Evolutionary conservation across 129 eudicot species (phyloP), one percentile per base, ranked within the genome.

Genomic region (Escallonia rubra): DNA sequence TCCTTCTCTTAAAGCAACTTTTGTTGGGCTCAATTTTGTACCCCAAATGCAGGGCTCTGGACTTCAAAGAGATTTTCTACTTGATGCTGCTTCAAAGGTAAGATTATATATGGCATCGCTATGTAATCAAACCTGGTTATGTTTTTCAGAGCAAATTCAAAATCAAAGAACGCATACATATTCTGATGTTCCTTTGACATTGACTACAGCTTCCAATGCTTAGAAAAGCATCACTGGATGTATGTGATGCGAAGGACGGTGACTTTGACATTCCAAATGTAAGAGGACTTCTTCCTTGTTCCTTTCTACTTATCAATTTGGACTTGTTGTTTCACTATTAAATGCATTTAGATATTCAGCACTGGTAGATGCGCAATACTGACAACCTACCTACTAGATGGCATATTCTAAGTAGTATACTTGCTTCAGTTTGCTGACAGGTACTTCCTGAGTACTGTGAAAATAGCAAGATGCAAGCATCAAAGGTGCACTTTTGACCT

Each of bases 201-300:
- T 73, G 54, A 67, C 60, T 70, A 61, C 83, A 91, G 98, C 40
- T 92, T 80, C 95, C 96, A 42, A 81, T 88, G 96, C 96, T 92
- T 67, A 89, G 96, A 4, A 88, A 80, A 73, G 64, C 88, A 12
- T 86, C 98, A 66, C 82, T 92, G 23, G 98, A 92, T 74, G 50
- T 81, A 44, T 92, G 98, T 69, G 98, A 92, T 80, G 94, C 96
- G 38, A 80, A 64, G 72, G 86, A 86, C 10, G 77, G 77, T 61
- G 90, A 88, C 73, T 91, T 83, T 65, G 89, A 88, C 76, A 63
- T 85, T 72, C 96, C 94, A 47, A 67, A 59, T 68, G 96, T 89
- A 76, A 80, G 38, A 65, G 12, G n/a, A 39, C 6, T 38, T 7
- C 4, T 9, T 41, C 50, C 5, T 59, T 49, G 13, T 44, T 60